A percentile compares a stretch with the other conserved stretches of the same genome.
phyloP scores from a whole-genome alignment of 176 grass and related monocot species.

The Rhynchospora tenuis region DNA sequence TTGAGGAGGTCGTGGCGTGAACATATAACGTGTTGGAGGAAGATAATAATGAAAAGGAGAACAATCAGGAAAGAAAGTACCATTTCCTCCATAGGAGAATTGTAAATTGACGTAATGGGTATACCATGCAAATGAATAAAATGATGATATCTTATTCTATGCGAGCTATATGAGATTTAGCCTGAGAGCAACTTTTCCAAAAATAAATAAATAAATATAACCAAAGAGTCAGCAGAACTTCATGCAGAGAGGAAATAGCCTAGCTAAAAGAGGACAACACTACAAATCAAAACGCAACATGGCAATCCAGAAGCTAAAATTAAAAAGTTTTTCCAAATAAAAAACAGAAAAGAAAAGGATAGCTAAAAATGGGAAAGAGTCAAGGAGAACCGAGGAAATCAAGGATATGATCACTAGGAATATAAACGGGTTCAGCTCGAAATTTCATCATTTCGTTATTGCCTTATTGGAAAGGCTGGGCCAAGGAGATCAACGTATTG shows the following conservation, averaged over 20 bases:
- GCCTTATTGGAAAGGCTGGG: no score
- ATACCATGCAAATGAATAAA: not conserved
- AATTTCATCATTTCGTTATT: no score
- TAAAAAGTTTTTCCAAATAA: not conserved
- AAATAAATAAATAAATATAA: not conserved
- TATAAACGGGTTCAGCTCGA: not conserved
- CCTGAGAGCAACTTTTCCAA: not conserved
- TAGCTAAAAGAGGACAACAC: not conserved
- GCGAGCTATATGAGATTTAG: not conserved
- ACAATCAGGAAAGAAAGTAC: not conserved
- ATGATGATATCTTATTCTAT: not conserved
- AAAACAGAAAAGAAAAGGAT: not conserved
- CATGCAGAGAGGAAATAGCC: not conserved
- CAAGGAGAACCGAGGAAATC: not conserved
- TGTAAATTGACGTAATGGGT: not conserved
- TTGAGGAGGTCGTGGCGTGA: constrained; percentile 52
- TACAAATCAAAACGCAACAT: not conserved
- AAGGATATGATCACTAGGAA: not conserved
- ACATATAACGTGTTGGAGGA: constrained; percentile 10
- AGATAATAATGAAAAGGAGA: not conserved
- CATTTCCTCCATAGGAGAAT: not conserved
- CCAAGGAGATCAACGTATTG: no score
- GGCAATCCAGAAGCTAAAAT: not conserved
- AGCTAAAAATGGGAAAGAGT: not conserved
- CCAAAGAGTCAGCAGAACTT: not conserved